Evolutionary conservation across 2,329 filamentous ascomycete genomes (phyloP).

Genomic region (Fusarium drepaniforme): DNA sequence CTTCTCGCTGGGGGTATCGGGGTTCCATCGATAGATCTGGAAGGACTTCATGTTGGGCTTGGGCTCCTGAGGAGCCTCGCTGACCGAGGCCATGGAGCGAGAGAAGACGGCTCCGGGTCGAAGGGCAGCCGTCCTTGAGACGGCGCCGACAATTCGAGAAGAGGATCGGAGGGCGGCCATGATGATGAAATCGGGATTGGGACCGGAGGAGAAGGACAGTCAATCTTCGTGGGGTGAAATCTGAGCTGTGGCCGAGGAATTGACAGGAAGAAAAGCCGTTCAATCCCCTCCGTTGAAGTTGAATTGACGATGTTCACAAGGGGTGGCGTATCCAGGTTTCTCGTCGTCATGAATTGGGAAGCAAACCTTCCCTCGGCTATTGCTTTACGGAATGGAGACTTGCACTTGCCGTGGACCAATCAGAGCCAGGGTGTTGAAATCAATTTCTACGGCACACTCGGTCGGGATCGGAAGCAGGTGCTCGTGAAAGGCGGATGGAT

Average conservation of each 20-base stretch:
- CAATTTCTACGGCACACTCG: conserved; percentile 34
- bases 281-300: conserved; percentile 44
- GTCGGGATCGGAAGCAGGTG: conserved; percentile 41
- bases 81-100: conserved; percentile 68
- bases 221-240: conserved; percentile 37
- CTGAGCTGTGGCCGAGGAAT: conserved; percentile 39
- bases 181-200: conserved; percentile 48
- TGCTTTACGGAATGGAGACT: conserved; percentile 34
- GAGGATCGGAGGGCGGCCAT: conserved; percentile 74
- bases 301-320: conserved; percentile 37
- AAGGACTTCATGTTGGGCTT: conserved; percentile 89
- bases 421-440: conserved; percentile 46
- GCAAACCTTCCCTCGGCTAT: conserved; percentile 49
- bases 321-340: conserved; percentile 41
- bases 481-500: conserved; percentile 41
- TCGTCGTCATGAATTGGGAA: conserved; percentile 45
- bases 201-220: conserved; percentile 44
- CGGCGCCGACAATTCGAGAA: conserved; percentile 64
- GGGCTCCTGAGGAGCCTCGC: conserved; percentile 70
- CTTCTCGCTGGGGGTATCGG: conserved; percentile 91
- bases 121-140: conserved; percentile 55
- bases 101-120: conserved; percentile 57
- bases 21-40: conserved; percentile 99
- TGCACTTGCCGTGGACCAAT: conserved; percentile 37
- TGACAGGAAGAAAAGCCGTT: conserved; percentile 43